Evolutionary conservation across 148 eudicot species (phyloP), one percentile per base, ranked within the genome.

Genomic region (Gaultheria prostrata): DNA sequence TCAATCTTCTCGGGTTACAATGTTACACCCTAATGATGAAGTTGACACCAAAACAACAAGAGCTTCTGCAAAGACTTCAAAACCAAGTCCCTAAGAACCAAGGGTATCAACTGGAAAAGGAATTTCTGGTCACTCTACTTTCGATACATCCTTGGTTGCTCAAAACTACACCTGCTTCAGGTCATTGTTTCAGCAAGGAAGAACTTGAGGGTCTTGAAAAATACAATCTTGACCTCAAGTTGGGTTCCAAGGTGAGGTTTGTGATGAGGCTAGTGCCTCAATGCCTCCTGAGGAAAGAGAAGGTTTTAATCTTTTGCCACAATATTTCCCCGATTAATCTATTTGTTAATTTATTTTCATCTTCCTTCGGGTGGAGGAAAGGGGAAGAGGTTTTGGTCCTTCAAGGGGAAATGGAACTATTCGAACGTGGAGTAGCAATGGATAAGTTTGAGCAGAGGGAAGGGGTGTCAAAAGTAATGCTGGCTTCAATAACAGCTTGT

Each of bases 101-200:
- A 85, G 97, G 98, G 5, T 96, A 94, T 83, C 98, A 95, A 6
- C 85, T 96, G 75, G 99, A 96, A 76, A 83, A 94, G 39, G 98
- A 96, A 89, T 92, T 96, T n/a, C 87, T 96, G 89, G 94, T 94
- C 83, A 97, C 99, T 46, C 89, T 97, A 15, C 96, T 94, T 3
- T 92, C 98, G 0, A 97, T 97, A 82, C 99, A 97, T 86, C 99
- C 99, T 17, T 97, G 97, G 95, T 83, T 97, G 85, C 91, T 97
- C 82, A 80, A 88, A 85, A 87, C 95, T 2, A 92, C 99, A 14
- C 92, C 91, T 39, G 95, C 97, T 90, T 91, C 99, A 1, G 79
- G 78, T 79, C 91, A 92, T 84, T 97, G 92, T 80, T 89, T 97
- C 78, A 87, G 77, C 46, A 5, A 33, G 0, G 92, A 92, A 83